Percentiles rank a stretch among this genome's conserved stretches.
phyloP scores from a whole-genome alignment of 73 alveolate species.

The Paramecium sexaurelia region DNA sequence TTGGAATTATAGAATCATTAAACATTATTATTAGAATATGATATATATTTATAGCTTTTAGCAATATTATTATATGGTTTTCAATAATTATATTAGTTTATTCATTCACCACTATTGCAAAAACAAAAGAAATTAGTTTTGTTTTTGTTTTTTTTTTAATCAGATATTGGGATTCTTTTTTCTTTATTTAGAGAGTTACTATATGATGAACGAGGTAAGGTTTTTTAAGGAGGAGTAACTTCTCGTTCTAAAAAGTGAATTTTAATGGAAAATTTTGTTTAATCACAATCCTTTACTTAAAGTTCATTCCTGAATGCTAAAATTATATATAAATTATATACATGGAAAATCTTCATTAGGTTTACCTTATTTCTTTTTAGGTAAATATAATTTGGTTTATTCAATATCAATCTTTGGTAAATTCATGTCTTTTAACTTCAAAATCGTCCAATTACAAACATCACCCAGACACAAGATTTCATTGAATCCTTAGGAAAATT shows the following conservation, averaged over 20 bases:
- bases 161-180: background rate
- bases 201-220: background rate
- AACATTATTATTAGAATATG: background rate
- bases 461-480: background rate
- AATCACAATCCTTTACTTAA: background rate
- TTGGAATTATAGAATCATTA: no score
- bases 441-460: background rate
- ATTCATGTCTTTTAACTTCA: background rate
- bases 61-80: background rate
- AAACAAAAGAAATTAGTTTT: background rate
- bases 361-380: conserved; percentile 22
- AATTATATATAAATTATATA: background rate
- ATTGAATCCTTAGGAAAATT: background rate
- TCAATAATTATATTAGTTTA: background rate
- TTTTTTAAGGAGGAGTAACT: background rate
- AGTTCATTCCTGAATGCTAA: background rate
- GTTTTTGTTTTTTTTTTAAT: background rate
- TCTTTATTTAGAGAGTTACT: background rate
- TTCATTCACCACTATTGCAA: background rate
- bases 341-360: conserved; percentile 58
- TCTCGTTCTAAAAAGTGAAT: background rate
- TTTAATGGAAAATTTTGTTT: conserved; percentile 17
- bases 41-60: background rate
- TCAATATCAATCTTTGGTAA: background rate
- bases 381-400: background rate